Base-by-base conservation (phyloP, 805 yeast species). In the Wickerhamiella cacticola region DNA sequence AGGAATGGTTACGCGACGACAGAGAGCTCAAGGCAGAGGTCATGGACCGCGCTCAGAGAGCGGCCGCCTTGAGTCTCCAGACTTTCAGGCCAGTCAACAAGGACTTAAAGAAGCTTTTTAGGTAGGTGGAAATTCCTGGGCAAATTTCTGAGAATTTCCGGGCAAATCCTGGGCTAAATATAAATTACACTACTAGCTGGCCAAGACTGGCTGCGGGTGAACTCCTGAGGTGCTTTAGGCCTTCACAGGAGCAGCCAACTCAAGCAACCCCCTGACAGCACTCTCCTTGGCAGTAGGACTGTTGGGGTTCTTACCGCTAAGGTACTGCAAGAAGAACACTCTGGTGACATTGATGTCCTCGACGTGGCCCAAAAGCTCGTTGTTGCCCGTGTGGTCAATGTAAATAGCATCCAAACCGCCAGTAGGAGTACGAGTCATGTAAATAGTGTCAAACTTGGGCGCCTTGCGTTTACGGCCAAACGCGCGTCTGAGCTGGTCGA, bases 291-390 rank as follows among this genome's bases (percentile, higher is more conserved):
- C 70, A 1, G 73, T 66, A 55, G 74, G 78, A 55, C 80, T 72
- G 55, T 82, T 69, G 1, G 89, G 89, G 53, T 70, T 74, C 35
- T 65, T 69, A 2, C 84, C 89, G 54, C 82, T 74, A 55, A 87
- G 64, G 61, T 89, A 88, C 62, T 80, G 85, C 54, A 82, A 66
- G 54, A 87, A 76, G 48, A 88, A 66, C n/a, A 81, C 67, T 52
- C 77, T 75, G 1, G 83, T 72, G 4, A 87, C 70, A 15, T 75
- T 59, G 1, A 89, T 83, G 45, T 76, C 75, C 7, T 66, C 57
- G 2, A 86, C 79, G 5, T 56, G 56, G 1, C 96, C 96, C 61
- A 88, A 59, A 1, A 45, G 48, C 39, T 60, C 60, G 12, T 31
- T 52, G 7, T 50, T 52, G 10, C 48, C 34, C 5, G 36, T 15